phyloP scores from a whole-genome alignment of 1,284 basidiomycete genomes.

The Takashimella koratensis region DNA sequence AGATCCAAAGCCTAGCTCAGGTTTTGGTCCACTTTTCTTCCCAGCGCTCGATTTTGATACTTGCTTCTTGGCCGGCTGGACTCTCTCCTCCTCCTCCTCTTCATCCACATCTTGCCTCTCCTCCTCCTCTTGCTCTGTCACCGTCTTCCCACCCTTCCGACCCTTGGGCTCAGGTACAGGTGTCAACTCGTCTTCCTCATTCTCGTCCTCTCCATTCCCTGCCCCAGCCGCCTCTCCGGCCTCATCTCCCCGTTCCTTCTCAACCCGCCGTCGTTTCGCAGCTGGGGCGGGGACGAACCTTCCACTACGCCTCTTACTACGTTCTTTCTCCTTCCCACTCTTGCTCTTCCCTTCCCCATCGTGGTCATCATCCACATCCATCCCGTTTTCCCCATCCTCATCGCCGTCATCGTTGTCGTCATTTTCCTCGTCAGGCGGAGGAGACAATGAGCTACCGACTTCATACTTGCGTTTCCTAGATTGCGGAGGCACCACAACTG shows the following conservation, averaged over 20 bases:
- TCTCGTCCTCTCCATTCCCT: not conserved
- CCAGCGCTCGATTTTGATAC: too few species aligned
- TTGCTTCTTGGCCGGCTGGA: too few species aligned
- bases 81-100: constrained; percentile 3
- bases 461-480: constrained; percentile 18
- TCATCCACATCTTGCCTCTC: constrained; percentile 1
- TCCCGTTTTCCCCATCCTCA: constrained; percentile 3
- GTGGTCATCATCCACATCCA: too few species aligned
- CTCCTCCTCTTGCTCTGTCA: constrained; percentile 11
- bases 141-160: not conserved
- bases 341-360: too few species aligned
- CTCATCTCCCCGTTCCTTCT: constrained; percentile 6
- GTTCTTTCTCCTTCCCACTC: too few species aligned
- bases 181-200: not conserved
- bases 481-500: constrained; percentile 6
- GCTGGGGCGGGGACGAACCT: too few species aligned
- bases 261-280: too few species aligned
- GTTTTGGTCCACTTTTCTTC: too few species aligned
- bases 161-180: not conserved
- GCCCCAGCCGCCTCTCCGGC: constrained; percentile 1
- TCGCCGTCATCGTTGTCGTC: constrained; percentile 48
- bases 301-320: too few species aligned
- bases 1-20: too few species aligned
- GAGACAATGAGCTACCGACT: not conserved
- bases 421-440: constrained; percentile 24